Percentiles rank a stretch among this genome's conserved stretches.
These are phyloP conservation scores for Saksenaea vasiformis DNA, from an alignment of 371 early-diverging fungal genomes.

Conservation along the genomic window DNA sequence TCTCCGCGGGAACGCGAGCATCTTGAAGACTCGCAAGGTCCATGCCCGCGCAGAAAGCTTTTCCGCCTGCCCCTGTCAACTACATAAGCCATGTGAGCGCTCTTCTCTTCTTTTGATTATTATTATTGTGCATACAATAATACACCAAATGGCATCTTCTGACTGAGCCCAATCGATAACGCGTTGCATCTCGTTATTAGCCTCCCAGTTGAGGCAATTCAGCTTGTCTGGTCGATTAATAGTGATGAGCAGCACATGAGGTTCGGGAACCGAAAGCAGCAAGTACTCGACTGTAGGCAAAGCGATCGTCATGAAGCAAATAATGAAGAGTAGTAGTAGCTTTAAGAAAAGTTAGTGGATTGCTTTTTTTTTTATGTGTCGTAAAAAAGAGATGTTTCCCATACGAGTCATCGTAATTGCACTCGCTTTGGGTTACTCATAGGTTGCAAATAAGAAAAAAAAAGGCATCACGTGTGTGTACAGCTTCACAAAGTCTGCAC, in stretches of 20 bases:
- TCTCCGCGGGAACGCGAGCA: conserved; percentile 4
- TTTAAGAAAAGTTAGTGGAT: too few species aligned
- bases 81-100: conserved; percentile 5
- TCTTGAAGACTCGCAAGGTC: conserved; percentile 45
- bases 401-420: neutral
- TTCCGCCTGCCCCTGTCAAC: conserved; percentile 53
- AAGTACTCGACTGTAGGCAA: conserved; percentile 38
- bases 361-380: neutral
- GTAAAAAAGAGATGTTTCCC: neutral
- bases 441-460: neutral
- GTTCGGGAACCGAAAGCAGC: conserved; percentile 34
- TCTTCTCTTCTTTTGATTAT: neutral
- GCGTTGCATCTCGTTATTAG: conserved; percentile 41
- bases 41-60: conserved; percentile 53
- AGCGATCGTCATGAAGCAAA: conserved; percentile 9
- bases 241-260: conserved; percentile 47
- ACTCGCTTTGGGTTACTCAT: neutral
- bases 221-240: conserved; percentile 47
- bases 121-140: conserved; percentile 31
- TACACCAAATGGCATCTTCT: conserved; percentile 44
- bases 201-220: conserved; percentile 46
- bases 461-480: too few species aligned
- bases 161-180: conserved; percentile 51
- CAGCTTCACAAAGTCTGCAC: too few species aligned
- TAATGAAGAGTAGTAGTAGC: too few species aligned